Base-by-base conservation (phyloP, 352 stramenopile species). In the Phytophthora palmivora region DNA sequence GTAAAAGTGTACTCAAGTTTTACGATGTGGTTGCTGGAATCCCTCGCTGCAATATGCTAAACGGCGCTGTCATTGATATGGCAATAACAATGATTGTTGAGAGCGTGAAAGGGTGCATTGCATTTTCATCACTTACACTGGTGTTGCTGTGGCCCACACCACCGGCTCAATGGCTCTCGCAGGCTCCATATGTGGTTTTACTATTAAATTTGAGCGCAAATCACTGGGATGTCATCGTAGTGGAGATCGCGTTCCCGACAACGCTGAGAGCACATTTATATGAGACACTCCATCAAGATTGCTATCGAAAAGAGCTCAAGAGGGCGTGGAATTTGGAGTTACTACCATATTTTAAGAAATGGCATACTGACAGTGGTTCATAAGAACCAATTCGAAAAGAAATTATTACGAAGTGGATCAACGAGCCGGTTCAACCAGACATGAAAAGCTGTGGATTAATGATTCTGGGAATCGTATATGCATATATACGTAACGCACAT, bases 281-380 rank as follows among this genome's bases (percentile, higher is more conserved):
- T 1, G 41, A 47, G 9, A 19, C 16, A 2, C 19, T 47, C 2
- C n/a, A n/a, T n/a, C n/a, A n/a, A n/a, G n/a, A n/a, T n/a, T n/a
- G n/a, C n/a, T n/a, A n/a, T n/a, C n/a, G n/a, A n/a, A n/a, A n/a
- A n/a, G n/a, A n/a, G n/a, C n/a, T n/a, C n/a, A n/a, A n/a, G n/a
- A n/a, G n/a, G 19, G 39, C 6, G 1, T 46, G 39, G 19, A 46
- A 28, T 9, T 8, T 33, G 10, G 24, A 32, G 19, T 30, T 46
- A n/a, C 19, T 46, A n/a, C 21, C 12, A 5, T 28, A 42, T 6
- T 14, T 52, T 26, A 18, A 41, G 16, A 52, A 52, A 28, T 52
- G 28, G 26, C 45, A 52, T 18, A 6, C 8, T 1, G 28, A 52
- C 8, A 41, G 28, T 41, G 45, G 45, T 3, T n/a, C 28, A 28